phyloP scores from a whole-genome alignment of 371 early-diverging fungal species.

The Smittium mucronatum region DNA sequence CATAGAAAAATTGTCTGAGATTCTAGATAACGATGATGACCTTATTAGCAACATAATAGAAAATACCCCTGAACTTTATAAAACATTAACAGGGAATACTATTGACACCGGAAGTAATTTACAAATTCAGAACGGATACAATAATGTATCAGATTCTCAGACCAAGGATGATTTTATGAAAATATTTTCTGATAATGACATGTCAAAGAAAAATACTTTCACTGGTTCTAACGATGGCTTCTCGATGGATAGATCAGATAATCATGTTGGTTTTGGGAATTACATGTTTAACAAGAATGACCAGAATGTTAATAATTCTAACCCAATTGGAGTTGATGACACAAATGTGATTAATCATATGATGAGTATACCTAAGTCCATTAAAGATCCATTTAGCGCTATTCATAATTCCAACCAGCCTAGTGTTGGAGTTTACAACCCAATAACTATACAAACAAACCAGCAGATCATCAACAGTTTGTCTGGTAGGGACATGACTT shows the following conservation, averaged over 20 bases:
- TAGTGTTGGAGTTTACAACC: background rate
- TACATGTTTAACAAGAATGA: background rate
- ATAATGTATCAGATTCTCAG: background rate
- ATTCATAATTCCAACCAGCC: background rate
- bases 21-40: constrained; percentile 1
- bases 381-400: background rate
- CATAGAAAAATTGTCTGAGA: background rate
- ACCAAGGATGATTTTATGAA: background rate
- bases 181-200: background rate
- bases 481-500: background rate
- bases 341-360: background rate
- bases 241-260: background rate
- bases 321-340: background rate
- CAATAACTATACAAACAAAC: background rate
- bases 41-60: background rate
- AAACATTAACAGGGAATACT: background rate
- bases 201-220: background rate
- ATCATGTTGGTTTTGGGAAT: background rate
- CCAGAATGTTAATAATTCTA: background rate
- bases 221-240: background rate
- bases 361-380: background rate
- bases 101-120: background rate
- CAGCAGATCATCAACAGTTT: background rate
- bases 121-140: background rate
- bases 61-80: background rate